Evolutionary conservation across 768 basidiomycete species (phyloP), one percentile per base, ranked within the genome.

Genomic region (Leccinum longicurvipes): DNA sequence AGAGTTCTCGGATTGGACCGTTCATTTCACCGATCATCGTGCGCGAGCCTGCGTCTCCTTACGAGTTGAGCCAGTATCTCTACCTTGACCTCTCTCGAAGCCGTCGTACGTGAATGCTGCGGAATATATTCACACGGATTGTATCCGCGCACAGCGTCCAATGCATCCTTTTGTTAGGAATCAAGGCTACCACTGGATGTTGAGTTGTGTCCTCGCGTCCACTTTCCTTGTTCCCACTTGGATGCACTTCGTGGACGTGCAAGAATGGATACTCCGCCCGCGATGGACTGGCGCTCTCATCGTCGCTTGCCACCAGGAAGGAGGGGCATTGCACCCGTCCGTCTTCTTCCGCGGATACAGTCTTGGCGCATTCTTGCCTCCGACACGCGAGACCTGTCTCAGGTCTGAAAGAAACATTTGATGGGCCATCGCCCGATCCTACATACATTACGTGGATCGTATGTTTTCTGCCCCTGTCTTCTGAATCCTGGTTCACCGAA

Each of bases 21-120:
- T 63, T 66, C 51, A 66, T 66, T 66, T 66, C 41, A 58, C 39
- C 53, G 61, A 63, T 67, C 63, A 52, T 50, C 57, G 55, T 59
- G 54, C 53, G 51, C 55, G 48, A 58, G 55, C 29, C 31, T 23
- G 45, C 67, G 59, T 41, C 55, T 47, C 19, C 59, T 61, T 27
- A 66, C 61, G 29, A 66, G 56, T 25, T 52, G 56, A 54, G 64
- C 53, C 47, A 28, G n/a, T 49, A 67, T 56, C 41, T 61, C 55
- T 47, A 46, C 42, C 25, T 32, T 44, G 51, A 23, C 41, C 19
- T n/a, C 53, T 61, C 29, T 59, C 57, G 41, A 58, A 53, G 42
- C 47, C 47, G 10, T 14, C 17, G 45, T 52, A 51, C 50, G 50
- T 41, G 29, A 60, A 47, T 7, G 41, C 53, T n/a, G 42, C 36